These are phyloP conservation scores for Danielia oregonensis DNA, from an alignment of 805 yeast genomes.

Conservation along the genomic window DNA sequence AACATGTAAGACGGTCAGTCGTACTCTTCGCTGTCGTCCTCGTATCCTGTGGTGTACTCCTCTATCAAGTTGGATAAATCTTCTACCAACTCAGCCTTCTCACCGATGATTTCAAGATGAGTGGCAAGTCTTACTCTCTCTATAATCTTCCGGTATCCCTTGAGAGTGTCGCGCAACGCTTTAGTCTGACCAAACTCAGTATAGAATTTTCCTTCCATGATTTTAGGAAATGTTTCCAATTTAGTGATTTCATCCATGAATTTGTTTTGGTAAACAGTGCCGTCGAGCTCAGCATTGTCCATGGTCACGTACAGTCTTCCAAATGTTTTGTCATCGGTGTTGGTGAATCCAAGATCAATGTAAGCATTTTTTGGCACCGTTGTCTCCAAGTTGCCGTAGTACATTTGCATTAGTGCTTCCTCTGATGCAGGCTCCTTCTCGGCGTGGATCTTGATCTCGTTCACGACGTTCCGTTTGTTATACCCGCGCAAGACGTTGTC, in stretches of 20 bases:
- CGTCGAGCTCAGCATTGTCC: neutral
- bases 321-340: neutral
- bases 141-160: constrained; percentile 19
- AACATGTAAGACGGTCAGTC: too few species aligned
- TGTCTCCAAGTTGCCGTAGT: constrained; percentile 1
- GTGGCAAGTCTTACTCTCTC: constrained; percentile 14
- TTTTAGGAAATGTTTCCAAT: constrained; percentile 28
- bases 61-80: constrained; percentile 40
- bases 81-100: constrained; percentile 52
- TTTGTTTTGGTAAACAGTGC: constrained; percentile 7
- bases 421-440: constrained; percentile 1
- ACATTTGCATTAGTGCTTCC: constrained; percentile 11
- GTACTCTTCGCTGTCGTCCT: constrained; percentile 9
- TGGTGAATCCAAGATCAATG: neutral
- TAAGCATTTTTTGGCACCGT: neutral
- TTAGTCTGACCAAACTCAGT: constrained; percentile 25
- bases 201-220: constrained; percentile 9
- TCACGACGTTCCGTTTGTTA: constrained; percentile 45
- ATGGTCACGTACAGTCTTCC: neutral
- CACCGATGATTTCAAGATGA: constrained; percentile 37
- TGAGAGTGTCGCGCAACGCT: constrained; percentile 23
- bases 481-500: constrained; percentile 41
- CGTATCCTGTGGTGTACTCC: constrained; percentile 51
- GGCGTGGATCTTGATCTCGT: constrained; percentile 22
- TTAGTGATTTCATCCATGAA: constrained; percentile 19